phyloP scores from a whole-genome alignment of 495 filamentous ascomycete genomes.

The Aspergillus heteromorphus region DNA sequence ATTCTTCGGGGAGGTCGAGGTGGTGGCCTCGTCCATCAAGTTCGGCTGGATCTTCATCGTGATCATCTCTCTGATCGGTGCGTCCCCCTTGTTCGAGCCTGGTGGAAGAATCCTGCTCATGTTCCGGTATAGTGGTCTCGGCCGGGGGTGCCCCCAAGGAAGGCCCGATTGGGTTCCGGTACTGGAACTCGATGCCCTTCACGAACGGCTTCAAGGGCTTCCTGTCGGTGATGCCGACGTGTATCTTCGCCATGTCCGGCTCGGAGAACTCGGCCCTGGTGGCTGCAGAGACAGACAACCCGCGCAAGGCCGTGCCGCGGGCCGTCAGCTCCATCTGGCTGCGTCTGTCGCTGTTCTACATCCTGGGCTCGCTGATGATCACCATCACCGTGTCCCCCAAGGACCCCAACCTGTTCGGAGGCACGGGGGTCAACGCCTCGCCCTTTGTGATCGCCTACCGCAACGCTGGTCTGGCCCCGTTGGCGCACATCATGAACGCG shows the following conservation, averaged over 20 bases:
- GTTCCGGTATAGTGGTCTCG: constrained; percentile 42
- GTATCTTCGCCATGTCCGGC: constrained; percentile 62
- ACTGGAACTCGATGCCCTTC: constrained; percentile 64
- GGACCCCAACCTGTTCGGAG: constrained; percentile 35
- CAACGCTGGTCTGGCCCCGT: constrained; percentile 30
- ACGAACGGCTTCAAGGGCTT: constrained; percentile 65
- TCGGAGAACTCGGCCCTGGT: constrained; percentile 54
- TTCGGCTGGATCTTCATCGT: constrained; percentile 41
- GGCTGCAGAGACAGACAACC: constrained; percentile 60
- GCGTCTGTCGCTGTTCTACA: constrained; percentile 61
- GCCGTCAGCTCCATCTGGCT: constrained; percentile 63
- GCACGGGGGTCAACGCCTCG: constrained; percentile 36
- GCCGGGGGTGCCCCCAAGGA: constrained; percentile 51
- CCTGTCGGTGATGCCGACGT: constrained; percentile 59
- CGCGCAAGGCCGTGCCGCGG: constrained; percentile 52
- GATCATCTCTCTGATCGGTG: constrained; percentile 30
- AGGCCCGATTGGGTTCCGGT: constrained; percentile 52
- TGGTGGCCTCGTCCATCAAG: constrained; percentile 45
- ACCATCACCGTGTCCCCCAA: constrained; percentile 49
- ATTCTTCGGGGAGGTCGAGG: constrained; percentile 53
- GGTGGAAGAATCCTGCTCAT: too few relatives aligned
- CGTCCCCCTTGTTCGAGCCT: too few relatives aligned
- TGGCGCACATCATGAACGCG: constrained; percentile 41
- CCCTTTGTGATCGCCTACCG: constrained; percentile 59
- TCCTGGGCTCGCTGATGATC: constrained; percentile 46